These are phyloP conservation scores for Suillus subluteus DNA, from an alignment of 768 basidiomycete genomes.

Conservation along the genomic window DNA sequence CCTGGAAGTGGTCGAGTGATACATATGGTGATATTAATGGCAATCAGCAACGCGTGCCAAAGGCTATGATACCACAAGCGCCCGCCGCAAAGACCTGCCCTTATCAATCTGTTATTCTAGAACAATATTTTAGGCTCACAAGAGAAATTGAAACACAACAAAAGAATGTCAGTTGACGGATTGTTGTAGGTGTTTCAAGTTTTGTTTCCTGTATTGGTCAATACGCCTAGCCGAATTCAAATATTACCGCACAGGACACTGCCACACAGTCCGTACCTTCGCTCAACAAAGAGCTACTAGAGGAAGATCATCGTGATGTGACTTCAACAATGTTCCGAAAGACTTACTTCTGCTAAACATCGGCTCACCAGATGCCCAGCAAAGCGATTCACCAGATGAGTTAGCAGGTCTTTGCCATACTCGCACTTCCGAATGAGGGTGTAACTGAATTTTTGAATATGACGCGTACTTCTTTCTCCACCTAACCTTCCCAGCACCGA, in stretches of 20 bases:
- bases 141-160: not conserved
- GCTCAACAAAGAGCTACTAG: too few relatives aligned
- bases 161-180: not conserved
- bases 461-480: conserved; percentile 14
- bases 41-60: not conserved
- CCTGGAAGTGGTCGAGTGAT: too few relatives aligned
- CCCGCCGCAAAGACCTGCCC: not conserved
- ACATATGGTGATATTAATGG: not conserved
- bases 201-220: not conserved
- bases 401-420: conserved; percentile 35
- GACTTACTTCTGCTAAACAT: too few relatives aligned
- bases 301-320: too few relatives aligned
- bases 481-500: conserved; percentile 20
- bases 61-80: not conserved
- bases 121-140: not conserved
- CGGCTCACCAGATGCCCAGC: conserved; percentile 30
- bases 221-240: not conserved
- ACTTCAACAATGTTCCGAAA: too few relatives aligned
- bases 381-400: conserved; percentile 30
- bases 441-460: not conserved
- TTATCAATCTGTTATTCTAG: not conserved
- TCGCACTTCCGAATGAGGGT: conserved; percentile 10
- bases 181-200: not conserved
- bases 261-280: too few relatives aligned
- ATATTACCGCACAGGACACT: not conserved